phyloP scores from a whole-genome alignment of 139 green algal genomes.

The Chlorella sp. region DNA sequence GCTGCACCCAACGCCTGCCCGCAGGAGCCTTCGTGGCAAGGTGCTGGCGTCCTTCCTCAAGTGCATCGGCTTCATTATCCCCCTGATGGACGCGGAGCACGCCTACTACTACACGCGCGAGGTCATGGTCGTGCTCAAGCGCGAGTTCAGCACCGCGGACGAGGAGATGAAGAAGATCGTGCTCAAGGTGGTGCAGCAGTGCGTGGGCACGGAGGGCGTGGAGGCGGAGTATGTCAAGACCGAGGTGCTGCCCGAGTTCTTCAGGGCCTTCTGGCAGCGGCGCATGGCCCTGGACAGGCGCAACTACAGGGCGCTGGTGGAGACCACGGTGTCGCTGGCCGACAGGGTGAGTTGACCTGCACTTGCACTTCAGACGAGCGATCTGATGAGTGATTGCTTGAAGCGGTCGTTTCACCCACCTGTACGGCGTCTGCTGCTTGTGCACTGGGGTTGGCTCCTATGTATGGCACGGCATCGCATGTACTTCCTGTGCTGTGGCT shows the following conservation, averaged over 20 bases:
- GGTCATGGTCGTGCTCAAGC: slow-evolving; percentile 94
- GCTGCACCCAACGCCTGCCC: no score
- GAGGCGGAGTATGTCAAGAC: slow-evolving; percentile 86
- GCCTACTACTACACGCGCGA: slow-evolving; percentile 97
- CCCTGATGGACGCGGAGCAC: slow-evolving; percentile 97
- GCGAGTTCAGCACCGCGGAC: slow-evolving; percentile 95
- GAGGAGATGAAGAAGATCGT: slow-evolving; percentile 99
- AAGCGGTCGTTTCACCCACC: no score
- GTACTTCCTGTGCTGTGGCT: no score
- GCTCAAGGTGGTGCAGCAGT: slow-evolving; percentile 98
- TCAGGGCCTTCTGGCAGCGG: slow-evolving; percentile 94
- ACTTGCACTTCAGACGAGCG: no score
- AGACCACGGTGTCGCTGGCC: slow-evolving; percentile 93
- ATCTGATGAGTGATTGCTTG: no score
- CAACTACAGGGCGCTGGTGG: slow-evolving; percentile 89
- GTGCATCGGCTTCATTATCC: slow-evolving; percentile 96
- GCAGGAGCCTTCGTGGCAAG: slow-evolving; percentile 86
- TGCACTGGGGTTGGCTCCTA: no score
- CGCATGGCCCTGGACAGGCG: slow-evolving; percentile 93
- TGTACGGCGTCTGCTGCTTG: no score
- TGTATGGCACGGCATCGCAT: no score
- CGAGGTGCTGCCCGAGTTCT: slow-evolving; percentile 96
- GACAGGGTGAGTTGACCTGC: no score
- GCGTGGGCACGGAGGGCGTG: slow-evolving; percentile 92
- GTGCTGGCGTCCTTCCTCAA: slow-evolving; percentile 89